These are phyloP conservation scores for Craspedostauros australis DNA, from an alignment of 108 stramenopile genomes.

Conservation along the genomic window DNA sequence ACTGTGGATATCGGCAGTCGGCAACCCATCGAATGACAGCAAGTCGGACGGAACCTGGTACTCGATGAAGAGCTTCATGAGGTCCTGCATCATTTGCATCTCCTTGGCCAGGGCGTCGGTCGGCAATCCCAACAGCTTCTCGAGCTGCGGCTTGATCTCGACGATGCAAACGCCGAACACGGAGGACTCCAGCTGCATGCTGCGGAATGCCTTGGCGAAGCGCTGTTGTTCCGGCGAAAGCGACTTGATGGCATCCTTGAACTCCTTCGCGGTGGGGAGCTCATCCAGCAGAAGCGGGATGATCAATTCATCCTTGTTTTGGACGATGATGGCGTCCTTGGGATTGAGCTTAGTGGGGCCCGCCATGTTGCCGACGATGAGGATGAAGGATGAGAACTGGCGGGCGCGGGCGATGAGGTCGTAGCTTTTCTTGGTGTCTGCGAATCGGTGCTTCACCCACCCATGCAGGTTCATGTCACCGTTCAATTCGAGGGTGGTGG, in stretches of 20 bases:
- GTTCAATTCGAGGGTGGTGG: conserved; percentile 41
- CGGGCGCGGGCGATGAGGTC: conserved; percentile 53
- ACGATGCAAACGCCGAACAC: conserved; percentile 75
- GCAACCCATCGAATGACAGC: conserved; percentile 63
- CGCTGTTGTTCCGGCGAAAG: conserved; percentile 85
- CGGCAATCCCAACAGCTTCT: conserved; percentile 66
- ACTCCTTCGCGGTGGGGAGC: conserved; percentile 83
- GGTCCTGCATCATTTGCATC: conserved; percentile 77
- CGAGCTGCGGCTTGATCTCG: conserved; percentile 88
- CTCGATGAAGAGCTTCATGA: conserved; percentile 79
- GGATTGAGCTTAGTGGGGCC: conserved; percentile 57
- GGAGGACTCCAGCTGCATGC: conserved; percentile 78
- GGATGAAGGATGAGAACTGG: conserved; percentile 77
- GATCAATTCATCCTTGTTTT: conserved; percentile 85
- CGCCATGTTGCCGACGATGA: conserved; percentile 73
- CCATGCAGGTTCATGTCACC: conserved; percentile 72
- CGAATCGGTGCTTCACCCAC: conserved; percentile 49
- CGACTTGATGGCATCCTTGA: conserved; percentile 80
- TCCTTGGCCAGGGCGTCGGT: conserved; percentile 71
- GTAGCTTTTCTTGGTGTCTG: background rate
- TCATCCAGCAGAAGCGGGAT: conserved; percentile 77
- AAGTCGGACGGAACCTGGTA: conserved; percentile 86
- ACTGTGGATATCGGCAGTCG: no score
- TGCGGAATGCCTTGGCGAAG: conserved; percentile 75
- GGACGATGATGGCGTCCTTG: conserved; percentile 76